These are phyloP conservation scores for Isoetes taiwanensis DNA, from an alignment of 75 land plant species.

Conservation along the genomic window DNA sequence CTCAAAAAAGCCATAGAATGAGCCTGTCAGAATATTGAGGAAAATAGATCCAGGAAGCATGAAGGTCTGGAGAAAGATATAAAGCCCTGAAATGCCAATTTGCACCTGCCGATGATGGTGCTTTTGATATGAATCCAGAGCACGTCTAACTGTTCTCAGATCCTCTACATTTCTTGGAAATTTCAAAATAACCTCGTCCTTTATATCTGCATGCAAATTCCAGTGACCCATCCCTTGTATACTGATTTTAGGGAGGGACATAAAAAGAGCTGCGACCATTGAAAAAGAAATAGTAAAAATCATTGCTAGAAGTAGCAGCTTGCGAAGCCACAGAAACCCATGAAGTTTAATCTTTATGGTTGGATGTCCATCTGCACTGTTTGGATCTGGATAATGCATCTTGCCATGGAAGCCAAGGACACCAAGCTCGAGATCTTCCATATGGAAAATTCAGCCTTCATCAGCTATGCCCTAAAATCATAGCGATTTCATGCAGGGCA, in stretches of 20 bases:
- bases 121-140: not conserved
- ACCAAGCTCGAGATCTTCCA: no score
- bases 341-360: not conserved
- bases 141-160: not conserved
- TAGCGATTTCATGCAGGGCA: no score
- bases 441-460: no score
- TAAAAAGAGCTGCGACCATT: not conserved
- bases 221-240: not conserved
- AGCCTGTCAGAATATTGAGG: slow-evolving; percentile 4
- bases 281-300: not conserved
- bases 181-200: not conserved
- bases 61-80: slow-evolving; percentile 2
- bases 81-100: not conserved
- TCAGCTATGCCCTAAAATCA: no score
- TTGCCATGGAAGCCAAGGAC: no score
- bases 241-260: not conserved
- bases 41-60: slow-evolving; percentile 5
- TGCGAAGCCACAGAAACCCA: slow-evolving; percentile 5
- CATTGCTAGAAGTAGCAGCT: not conserved
- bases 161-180: not conserved
- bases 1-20: not conserved
- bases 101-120: not conserved
- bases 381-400: no score
- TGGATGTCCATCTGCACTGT: no score
- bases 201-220: not conserved